Evolutionary conservation across 345 rosid species (phyloP), one percentile per base, ranked within the genome.

Genomic region (Bruguiera gymnorhiza): DNA sequence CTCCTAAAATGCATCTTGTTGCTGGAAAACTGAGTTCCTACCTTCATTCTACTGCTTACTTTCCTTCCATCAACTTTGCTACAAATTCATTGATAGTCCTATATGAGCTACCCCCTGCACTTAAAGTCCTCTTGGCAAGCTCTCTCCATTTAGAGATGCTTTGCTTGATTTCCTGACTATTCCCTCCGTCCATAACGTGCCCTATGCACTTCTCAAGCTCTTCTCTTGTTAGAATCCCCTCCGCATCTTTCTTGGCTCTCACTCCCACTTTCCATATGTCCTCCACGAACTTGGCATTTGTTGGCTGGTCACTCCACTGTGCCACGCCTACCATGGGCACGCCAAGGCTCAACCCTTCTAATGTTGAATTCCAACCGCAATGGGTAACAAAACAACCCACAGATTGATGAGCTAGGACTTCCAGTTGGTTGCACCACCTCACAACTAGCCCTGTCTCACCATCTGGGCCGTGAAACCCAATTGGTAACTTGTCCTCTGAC

Each of bases 331-430:
- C 79, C 83, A 83, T 75, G 7, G 85, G 83, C 65, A 83, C 75
- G 6, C 86, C 83, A 1, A 83, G 74, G 74, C 81, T 79, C 70
- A 83, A 2, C 32, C 74, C 85, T 64, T 85, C 86, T 16, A 81
- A 54, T 1, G 75, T 83, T 3, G 86, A 85, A 71, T 85, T 85
- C 86, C 89, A 85, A 36, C 86, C 86, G 61, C 83, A 75, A 30
- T 83, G 89, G 5, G 81, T 83, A 5, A 85, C 43, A 50, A 83
- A 83, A 67, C 89, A 86, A 3, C 86, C 80, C 32, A 80, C 73
- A 20, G 82, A 72, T 62, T 13, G 74, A 63, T 80, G 86, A 68
- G 84, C 78, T 50, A 86, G 69, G 24, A 86, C 86, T 68, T 84
- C 78, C 20, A 84, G 75, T 59, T 86, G 85, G 71, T 80, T 68